Evolutionary conservation across 371 early-diverging fungal species (phyloP).

Genomic region (Mucor circinelloides): DNA sequence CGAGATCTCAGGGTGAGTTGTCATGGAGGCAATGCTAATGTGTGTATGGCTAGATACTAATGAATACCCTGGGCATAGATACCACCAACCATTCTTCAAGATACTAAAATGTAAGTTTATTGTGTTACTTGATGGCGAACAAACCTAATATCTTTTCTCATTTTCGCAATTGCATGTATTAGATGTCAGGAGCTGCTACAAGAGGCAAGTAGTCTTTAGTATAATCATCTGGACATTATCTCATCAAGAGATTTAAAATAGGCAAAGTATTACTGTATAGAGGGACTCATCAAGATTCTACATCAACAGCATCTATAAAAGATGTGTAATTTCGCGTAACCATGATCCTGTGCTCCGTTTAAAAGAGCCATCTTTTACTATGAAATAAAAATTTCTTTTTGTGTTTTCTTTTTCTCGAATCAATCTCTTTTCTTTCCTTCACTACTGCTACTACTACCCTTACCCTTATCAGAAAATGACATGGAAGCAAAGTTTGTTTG

Average conservation of each 20-base stretch:
- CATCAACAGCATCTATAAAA: constrained; percentile 4
- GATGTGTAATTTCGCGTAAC: constrained; percentile 2
- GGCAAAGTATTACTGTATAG: constrained; percentile 47
- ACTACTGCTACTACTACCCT: neutral
- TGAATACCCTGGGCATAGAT: constrained; percentile 10
- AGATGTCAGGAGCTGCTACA: constrained; percentile 43
- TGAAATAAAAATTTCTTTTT: neutral
- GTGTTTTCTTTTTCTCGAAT: neutral
- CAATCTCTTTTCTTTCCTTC: neutral
- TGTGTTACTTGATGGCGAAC: neutral
- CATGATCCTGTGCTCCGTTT: neutral
- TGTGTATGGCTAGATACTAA: neutral
- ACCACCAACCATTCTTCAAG: constrained; percentile 33
- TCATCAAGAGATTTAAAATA: neutral
- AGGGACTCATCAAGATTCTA: constrained; percentile 29
- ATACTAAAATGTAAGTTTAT: constrained; percentile 29
- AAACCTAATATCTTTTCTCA: neutral
- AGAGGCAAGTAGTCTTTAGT: constrained; percentile 23
- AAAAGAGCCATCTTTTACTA: neutral
- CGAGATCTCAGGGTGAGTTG: constrained; percentile 33
- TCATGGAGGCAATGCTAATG: neutral
- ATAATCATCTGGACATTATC: neutral
- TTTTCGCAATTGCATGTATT: neutral
- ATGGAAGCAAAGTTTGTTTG: neutral
- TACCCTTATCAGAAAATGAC: neutral